phyloP scores from a whole-genome alignment of 2,329 filamentous ascomycete genomes.

The Neofusicoccum sp. region DNA sequence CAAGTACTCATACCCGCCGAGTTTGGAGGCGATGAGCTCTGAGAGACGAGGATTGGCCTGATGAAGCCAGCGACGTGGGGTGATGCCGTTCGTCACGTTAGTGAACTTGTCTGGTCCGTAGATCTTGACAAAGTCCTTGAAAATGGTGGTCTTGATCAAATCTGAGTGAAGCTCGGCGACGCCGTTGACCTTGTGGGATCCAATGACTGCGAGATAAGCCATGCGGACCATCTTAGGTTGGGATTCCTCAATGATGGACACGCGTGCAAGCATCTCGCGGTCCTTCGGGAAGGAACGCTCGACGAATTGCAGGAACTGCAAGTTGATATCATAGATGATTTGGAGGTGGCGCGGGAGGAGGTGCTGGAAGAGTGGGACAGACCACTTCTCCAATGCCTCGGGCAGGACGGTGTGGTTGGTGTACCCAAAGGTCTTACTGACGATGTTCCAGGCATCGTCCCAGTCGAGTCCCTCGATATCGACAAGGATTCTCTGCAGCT shows the following conservation, averaged over 20 bases:
- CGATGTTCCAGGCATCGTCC: conserved; percentile 83
- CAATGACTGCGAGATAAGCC: conserved; percentile 92
- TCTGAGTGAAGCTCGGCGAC: conserved; percentile 97
- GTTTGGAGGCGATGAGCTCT: conserved; percentile 86
- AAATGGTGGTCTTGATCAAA: conserved; percentile 97
- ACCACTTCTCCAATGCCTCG: conserved; percentile 98
- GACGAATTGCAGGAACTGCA: conserved; percentile 86
- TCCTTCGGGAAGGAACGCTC: conserved; percentile 90
- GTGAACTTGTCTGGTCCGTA: conserved; percentile 97
- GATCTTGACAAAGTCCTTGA: conserved; percentile 96
- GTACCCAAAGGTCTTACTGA: conserved; percentile 75
- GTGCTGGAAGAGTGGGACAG: conserved; percentile 86
- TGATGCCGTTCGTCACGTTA: conserved; percentile 98
- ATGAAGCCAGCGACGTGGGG: conserved; percentile 91
- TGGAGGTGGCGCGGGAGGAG: conserved; percentile 90
- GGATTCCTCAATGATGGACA: conserved; percentile 98
- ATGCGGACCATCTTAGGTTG: conserved; percentile 98
- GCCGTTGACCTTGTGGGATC: conserved; percentile 98
- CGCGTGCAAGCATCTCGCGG: conserved; percentile 75
- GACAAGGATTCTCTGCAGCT: conserved; percentile 87
- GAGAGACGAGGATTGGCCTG: conserved; percentile 94
- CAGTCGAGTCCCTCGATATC: conserved; percentile 89
- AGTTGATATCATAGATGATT: conserved; percentile 98
- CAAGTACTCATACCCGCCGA: conserved; percentile 78
- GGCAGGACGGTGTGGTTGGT: conserved; percentile 98